phyloP scores from a whole-genome alignment of 371 early-diverging fungal genomes.

The Syncephalastrum monosporum region DNA sequence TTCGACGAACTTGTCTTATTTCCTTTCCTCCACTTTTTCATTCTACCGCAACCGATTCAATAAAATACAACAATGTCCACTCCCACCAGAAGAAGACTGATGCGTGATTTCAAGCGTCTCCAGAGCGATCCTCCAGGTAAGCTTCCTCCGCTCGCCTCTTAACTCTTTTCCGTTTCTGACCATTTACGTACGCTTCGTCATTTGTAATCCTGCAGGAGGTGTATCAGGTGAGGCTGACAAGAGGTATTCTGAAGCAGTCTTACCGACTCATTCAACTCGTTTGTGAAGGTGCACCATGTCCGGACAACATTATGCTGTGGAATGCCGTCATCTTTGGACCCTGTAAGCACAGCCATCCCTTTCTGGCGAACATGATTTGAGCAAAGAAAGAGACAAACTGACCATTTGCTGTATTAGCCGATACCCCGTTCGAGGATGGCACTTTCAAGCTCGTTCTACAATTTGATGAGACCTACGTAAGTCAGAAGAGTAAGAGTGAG shows the following conservation, averaged over 20 bases:
- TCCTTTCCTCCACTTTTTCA: too few species aligned
- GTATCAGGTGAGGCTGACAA: slow-evolving; percentile 38
- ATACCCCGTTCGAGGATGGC: slow-evolving; percentile 99
- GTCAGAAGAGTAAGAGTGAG: slow-evolving; percentile 3
- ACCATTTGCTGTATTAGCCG: slow-evolving; percentile 49
- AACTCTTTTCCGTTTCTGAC: background rate
- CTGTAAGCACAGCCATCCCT: slow-evolving; percentile 41
- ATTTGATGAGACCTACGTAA: slow-evolving; percentile 95
- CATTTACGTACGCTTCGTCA: slow-evolving; percentile 3
- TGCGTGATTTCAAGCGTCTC: slow-evolving; percentile 97
- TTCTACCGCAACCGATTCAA: too few species aligned
- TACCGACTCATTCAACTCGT: slow-evolving; percentile 18
- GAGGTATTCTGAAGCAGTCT: background rate
- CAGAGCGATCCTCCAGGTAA: slow-evolving; percentile 92
- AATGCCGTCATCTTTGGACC: slow-evolving; percentile 99
- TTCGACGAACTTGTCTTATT: too few species aligned
- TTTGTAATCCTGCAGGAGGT: slow-evolving; percentile 31
- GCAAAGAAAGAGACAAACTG: slow-evolving; percentile 4
- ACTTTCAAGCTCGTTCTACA: slow-evolving; percentile 96
- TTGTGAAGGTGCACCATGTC: slow-evolving; percentile 83
- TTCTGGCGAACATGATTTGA: background rate
- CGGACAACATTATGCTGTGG: slow-evolving; percentile 95
- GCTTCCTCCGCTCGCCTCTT: background rate
- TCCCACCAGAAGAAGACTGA: slow-evolving; percentile 81
- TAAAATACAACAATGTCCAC: slow-evolving; percentile 68